These are phyloP conservation scores for Trichophyton schoenleinii DNA, from an alignment of 2,329 filamentous ascomycete genomes.

Conservation along the genomic window DNA sequence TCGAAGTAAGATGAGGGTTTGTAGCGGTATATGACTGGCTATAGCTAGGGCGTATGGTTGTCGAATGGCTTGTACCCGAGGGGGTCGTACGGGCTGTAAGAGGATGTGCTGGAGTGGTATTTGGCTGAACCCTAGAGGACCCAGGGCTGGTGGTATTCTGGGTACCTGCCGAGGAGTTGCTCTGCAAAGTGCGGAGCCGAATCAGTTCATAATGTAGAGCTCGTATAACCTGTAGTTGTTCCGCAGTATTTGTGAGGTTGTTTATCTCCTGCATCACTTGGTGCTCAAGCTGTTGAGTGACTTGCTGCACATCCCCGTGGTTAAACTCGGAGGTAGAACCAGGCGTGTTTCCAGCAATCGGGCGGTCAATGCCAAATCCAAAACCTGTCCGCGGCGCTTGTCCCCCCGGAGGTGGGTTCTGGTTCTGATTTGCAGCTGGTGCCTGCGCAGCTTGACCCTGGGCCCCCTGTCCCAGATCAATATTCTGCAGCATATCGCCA, in stretches of 20 bases:
- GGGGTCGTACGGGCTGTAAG: not conserved
- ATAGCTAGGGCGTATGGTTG: slow-evolving; percentile 19
- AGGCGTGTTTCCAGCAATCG: not conserved
- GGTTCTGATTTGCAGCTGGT: slow-evolving; percentile 7
- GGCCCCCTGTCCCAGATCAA: slow-evolving; percentile 44
- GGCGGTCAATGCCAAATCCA: slow-evolving; percentile 31
- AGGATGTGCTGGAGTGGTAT: not conserved
- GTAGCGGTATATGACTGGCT: slow-evolving; percentile 21
- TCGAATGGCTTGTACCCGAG: slow-evolving; percentile 5
- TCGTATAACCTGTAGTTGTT: slow-evolving; percentile 57
- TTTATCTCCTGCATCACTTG: slow-evolving; percentile 57
- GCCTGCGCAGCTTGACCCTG: slow-evolving; percentile 29
- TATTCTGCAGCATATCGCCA: slow-evolving; percentile 49
- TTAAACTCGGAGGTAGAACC: slow-evolving; percentile 15
- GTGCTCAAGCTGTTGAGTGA: slow-evolving; percentile 55
- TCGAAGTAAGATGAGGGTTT: slow-evolving; percentile 19
- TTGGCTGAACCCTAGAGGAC: not conserved
- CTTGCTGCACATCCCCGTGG: slow-evolving; percentile 36
- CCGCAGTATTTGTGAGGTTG: slow-evolving; percentile 48
- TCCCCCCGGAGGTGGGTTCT: slow-evolving; percentile 10
- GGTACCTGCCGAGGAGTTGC: slow-evolving; percentile 12
- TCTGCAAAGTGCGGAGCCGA: slow-evolving; percentile 46
- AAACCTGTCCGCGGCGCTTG: slow-evolving; percentile 28
- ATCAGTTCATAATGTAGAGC: slow-evolving; percentile 55
- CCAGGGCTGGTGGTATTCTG: not conserved